These are phyloP conservation scores for Vaccinium darrowii DNA, from an alignment of 148 eudicot species.

Conservation along the genomic window DNA sequence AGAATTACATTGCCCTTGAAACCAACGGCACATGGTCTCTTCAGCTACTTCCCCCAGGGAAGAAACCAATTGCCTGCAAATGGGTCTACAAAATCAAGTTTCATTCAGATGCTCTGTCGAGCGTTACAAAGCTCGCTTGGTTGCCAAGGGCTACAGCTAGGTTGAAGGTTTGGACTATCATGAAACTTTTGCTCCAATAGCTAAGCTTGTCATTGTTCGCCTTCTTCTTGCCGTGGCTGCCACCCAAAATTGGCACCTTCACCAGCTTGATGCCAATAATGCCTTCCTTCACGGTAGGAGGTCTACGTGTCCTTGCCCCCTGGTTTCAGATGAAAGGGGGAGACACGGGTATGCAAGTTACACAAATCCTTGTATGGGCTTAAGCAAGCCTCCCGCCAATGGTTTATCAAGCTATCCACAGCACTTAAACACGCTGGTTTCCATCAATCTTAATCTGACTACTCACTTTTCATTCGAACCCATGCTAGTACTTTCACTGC, in stretches of 20 bases:
- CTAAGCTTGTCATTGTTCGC: not conserved
- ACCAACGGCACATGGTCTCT: not conserved
- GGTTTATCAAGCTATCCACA: not conserved
- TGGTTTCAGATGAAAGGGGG: not conserved
- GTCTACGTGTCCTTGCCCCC: not conserved
- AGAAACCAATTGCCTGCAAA: not conserved
- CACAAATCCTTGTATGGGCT: not conserved
- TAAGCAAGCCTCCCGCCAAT: not conserved
- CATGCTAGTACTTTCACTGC: not conserved
- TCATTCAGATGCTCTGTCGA: not conserved
- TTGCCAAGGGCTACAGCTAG: not conserved
- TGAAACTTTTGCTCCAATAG: not conserved
- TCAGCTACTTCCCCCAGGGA: not conserved
- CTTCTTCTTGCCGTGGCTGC: not conserved
- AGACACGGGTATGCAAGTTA: not conserved
- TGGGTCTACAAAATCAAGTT: not conserved
- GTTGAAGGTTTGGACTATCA: not conserved
- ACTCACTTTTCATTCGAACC: not conserved
- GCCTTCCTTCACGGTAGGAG: not conserved
- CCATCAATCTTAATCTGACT: not conserved
- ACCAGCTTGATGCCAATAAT: not conserved
- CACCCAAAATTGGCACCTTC: not conserved
- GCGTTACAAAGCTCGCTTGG: not conserved
- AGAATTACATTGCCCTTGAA: not conserved
- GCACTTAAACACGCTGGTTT: not conserved